phyloP scores from a whole-genome alignment of 2,329 filamentous ascomycete genomes.

The Boeremia exigua region DNA sequence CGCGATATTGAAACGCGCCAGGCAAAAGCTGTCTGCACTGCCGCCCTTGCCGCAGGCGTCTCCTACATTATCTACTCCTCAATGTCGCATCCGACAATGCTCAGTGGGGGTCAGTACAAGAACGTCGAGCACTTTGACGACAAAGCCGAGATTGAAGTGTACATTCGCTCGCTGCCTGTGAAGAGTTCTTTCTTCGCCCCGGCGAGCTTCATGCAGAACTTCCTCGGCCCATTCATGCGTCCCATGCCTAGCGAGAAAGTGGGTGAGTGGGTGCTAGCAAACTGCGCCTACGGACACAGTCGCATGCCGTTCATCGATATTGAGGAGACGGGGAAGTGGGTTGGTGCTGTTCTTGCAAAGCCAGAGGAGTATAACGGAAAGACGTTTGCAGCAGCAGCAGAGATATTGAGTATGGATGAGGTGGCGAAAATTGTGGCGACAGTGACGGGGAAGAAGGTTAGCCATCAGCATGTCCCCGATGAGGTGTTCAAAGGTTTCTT shows the following conservation, averaged over 20 bases:
- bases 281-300: slow-evolving; percentile 16
- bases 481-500: slow-evolving; percentile 36
- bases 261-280: slow-evolving; percentile 34
- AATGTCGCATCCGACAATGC: slow-evolving; percentile 32
- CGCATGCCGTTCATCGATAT: slow-evolving; percentile 55
- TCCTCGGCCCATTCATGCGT: slow-evolving; percentile 27
- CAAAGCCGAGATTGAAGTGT: slow-evolving; percentile 63
- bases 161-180: slow-evolving; percentile 58
- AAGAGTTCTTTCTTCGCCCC: slow-evolving; percentile 62
- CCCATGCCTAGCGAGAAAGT: slow-evolving; percentile 26
- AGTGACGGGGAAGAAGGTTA: slow-evolving; percentile 50
- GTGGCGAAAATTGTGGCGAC: slow-evolving; percentile 49
- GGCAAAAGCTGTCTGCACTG: slow-evolving; percentile 33
- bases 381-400: slow-evolving; percentile 53
- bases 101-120: slow-evolving; percentile 43
- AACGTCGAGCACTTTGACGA: slow-evolving; percentile 60
- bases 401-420: slow-evolving; percentile 50
- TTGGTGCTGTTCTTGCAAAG: slow-evolving; percentile 51
- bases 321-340: slow-evolving; percentile 54
- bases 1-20: slow-evolving; percentile 36
- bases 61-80: slow-evolving; percentile 51
- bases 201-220: slow-evolving; percentile 63
- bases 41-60: slow-evolving; percentile 44
- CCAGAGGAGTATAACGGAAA: slow-evolving; percentile 54
- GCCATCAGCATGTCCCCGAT: slow-evolving; percentile 31